A percentile compares a stretch with the other conserved stretches of the same genome.
Conservation (phyloP, 2,329 filamentous ascomycete genomes). For the Colletotrichum echinochloae region DNA sequence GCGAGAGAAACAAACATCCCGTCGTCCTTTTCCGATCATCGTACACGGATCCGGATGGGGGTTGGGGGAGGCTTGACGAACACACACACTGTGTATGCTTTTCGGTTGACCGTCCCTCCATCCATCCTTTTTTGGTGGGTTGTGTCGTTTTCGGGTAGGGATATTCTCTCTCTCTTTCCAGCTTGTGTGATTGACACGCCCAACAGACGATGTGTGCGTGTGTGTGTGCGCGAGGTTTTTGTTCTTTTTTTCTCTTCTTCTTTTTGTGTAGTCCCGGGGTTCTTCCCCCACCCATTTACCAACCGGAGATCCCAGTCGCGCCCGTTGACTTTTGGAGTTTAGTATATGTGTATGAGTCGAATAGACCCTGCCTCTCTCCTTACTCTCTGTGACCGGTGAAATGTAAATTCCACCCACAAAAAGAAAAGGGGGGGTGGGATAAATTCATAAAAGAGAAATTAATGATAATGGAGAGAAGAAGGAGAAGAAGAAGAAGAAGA, state of each 20-base stretch:
- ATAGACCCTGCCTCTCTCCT: too few species aligned
- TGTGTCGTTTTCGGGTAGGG: neutral
- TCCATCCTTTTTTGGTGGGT: neutral
- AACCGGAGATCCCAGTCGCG: neutral
- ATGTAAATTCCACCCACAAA: too few species aligned
- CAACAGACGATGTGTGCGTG: neutral
- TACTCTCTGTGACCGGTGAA: neutral
- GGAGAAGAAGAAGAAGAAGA: neutral
- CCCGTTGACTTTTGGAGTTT: neutral
- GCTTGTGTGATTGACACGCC: neutral
- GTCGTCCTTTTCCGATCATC: neutral
- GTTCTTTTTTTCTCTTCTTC: neutral
- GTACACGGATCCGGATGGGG: conserved; percentile 1
- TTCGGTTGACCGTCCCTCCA: neutral
- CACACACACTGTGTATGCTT: neutral
- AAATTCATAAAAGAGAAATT: too few species aligned
- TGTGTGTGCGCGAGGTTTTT: neutral
- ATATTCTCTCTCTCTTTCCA: neutral
- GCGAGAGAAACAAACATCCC: neutral
- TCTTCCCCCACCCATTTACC: neutral
- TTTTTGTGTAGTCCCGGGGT: conserved; percentile 32
- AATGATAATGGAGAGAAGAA: too few species aligned
- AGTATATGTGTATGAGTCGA: neutral
- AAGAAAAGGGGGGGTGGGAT: too few species aligned
- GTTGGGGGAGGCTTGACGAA: too few species aligned